Conservation (phyloP, 306 rosid species). For the Lablab purpureus region DNA sequence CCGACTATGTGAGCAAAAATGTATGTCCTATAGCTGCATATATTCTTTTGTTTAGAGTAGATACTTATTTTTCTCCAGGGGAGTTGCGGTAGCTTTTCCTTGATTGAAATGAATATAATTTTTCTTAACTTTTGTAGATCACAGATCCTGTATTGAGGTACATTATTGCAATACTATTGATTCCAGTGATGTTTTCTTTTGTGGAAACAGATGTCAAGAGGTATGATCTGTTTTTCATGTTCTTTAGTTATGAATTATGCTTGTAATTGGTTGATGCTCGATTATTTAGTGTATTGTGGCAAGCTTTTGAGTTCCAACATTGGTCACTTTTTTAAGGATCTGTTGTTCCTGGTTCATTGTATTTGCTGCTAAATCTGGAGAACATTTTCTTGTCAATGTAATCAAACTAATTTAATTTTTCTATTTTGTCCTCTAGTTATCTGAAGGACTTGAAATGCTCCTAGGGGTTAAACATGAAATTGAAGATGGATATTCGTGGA, state of each 20-base stretch:
- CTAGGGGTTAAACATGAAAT: conserved; percentile 81
- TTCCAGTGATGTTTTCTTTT: conserved; percentile 53
- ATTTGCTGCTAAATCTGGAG: conserved; percentile 38
- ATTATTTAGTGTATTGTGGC: conserved; percentile 37
- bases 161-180: conserved; percentile 52
- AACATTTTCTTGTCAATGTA: conserved; percentile 19
- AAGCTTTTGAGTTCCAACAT: conserved; percentile 29
- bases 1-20: conserved; percentile 79
- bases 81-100: conserved; percentile 19
- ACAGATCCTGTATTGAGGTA: conserved; percentile 62
- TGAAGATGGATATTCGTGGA: conserved; percentile 88
- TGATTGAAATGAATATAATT: conserved; percentile 36
- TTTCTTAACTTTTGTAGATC: conserved; percentile 62
- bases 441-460: conserved; percentile 69
- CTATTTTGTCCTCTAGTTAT: conserved; percentile 66
- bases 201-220: conserved; percentile 82
- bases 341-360: conserved; percentile 30
- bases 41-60: conserved; percentile 34
- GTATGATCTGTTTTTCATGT: conserved; percentile 49
- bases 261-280: conserved; percentile 39
- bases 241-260: neutral
- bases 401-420: conserved; percentile 36
- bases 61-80: conserved; percentile 29
- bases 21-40: conserved; percentile 54
- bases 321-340: conserved; percentile 21